Conservation (phyloP, 2,329 filamentous ascomycete genomes). For the Colletotrichum chrysophilum region DNA sequence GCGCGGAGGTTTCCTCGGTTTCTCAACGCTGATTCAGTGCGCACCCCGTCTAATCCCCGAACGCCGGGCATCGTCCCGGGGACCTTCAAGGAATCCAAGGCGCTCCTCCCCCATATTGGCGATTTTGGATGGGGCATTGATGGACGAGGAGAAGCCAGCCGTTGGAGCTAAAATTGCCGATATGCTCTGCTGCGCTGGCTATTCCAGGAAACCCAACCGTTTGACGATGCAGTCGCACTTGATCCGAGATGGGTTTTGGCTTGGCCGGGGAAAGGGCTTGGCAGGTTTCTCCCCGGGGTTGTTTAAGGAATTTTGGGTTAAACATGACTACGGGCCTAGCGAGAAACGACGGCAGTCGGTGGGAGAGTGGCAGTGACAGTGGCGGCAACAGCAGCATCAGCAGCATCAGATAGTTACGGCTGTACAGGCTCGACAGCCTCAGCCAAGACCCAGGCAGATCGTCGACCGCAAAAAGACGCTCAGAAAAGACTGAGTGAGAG, state of each 20-base stretch:
- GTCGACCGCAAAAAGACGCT: background rate
- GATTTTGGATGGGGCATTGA: background rate
- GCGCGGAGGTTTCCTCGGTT: background rate
- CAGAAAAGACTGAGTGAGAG: background rate
- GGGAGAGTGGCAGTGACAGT: background rate
- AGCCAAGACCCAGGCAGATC: slow-evolving; percentile 12
- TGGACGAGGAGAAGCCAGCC: background rate
- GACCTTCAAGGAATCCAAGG: background rate
- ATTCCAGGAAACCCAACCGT: slow-evolving; percentile 3
- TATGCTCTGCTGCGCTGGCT: background rate
- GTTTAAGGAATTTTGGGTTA: background rate
- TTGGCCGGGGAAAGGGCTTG: slow-evolving; percentile 5
- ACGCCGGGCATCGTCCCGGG: background rate
- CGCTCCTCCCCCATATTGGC: background rate
- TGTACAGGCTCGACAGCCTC: background rate
- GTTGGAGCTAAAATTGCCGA: background rate
- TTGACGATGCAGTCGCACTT: background rate
- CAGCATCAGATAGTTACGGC: background rate
- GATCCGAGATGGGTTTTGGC: slow-evolving; percentile 7
- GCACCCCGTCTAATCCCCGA: slow-evolving; percentile 2
- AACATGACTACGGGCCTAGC: background rate
- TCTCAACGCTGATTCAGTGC: slow-evolving; percentile 1
- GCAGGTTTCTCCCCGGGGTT: slow-evolving; percentile 2
- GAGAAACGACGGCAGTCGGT: background rate
- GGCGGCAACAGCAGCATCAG: background rate